phyloP scores from a whole-genome alignment of 2,329 filamentous ascomycete genomes.

The Trichocomaceae sp. region DNA sequence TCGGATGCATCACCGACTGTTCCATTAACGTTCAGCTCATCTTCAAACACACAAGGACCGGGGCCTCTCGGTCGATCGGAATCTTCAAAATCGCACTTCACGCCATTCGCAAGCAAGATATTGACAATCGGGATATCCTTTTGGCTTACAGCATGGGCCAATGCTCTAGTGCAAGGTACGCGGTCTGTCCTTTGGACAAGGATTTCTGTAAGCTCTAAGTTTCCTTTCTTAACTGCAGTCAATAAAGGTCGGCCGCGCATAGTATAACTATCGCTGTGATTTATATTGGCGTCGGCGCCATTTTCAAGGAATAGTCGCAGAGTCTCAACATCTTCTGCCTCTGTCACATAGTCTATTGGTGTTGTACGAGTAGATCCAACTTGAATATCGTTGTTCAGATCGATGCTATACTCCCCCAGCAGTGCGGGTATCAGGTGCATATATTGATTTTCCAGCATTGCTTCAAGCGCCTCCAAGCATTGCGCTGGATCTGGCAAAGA shows the following conservation, averaged over 20 bases:
- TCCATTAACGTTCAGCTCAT: background rate
- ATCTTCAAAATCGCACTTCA: conserved; percentile 3
- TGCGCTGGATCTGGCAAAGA: background rate
- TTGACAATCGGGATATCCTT: conserved; percentile 4
- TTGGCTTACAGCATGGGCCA: background rate
- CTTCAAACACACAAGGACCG: background rate
- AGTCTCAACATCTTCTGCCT: background rate
- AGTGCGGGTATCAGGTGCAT: background rate
- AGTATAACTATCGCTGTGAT: background rate
- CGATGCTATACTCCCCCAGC: background rate
- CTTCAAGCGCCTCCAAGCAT: background rate
- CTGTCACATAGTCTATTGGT: conserved; percentile 2
- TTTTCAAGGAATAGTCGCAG: conserved; percentile 3
- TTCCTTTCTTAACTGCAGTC: background rate
- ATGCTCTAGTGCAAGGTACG: conserved; percentile 1
- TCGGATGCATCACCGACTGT: background rate
- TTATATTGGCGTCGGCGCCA: conserved; percentile 1
- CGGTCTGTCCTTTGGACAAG: conserved; percentile 2
- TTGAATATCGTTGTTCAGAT: background rate
- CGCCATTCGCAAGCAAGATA: background rate
- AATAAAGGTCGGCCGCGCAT: conserved; percentile 2
- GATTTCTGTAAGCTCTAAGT: conserved; percentile 1
- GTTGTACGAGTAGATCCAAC: background rate
- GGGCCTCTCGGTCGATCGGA: background rate
- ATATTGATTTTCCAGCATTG: conserved; percentile 4